phyloP scores from a whole-genome alignment of 1,284 basidiomycete genomes.

The Trichosporon sp. region DNA sequence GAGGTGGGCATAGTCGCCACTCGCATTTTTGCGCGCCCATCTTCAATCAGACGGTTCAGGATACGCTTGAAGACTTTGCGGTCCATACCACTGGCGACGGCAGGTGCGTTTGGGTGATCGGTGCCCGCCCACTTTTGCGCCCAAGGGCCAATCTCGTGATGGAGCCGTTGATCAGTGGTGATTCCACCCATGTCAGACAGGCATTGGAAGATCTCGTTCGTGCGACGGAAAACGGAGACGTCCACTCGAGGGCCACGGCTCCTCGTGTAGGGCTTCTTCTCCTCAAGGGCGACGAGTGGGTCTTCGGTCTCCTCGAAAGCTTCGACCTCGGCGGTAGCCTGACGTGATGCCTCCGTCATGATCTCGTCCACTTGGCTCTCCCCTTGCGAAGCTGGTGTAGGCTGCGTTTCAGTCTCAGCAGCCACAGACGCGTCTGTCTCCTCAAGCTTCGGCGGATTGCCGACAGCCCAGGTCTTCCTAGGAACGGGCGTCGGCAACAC shows the following conservation, averaged over 20 bases:
- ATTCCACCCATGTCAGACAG: conserved; percentile 31
- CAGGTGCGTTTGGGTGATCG: conserved; percentile 32
- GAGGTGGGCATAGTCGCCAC: conserved; percentile 29
- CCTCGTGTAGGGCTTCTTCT: not conserved
- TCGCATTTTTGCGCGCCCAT: conserved; percentile 30
- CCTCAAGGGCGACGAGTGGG: conserved; percentile 2
- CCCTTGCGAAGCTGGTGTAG: not conserved
- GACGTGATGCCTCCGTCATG: not conserved
- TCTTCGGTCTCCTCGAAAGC: not conserved
- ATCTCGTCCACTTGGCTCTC: not conserved
- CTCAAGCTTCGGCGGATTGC: not conserved
- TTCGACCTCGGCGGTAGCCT: not conserved
- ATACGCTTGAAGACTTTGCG: conserved; percentile 25
- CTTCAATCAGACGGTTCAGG: conserved; percentile 20
- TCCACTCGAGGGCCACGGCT: conserved; percentile 21
- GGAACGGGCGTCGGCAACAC: not conserved
- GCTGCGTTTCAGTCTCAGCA: not conserved
- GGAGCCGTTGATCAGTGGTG: conserved; percentile 23
- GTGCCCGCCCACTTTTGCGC: conserved; percentile 32
- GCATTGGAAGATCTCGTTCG: conserved; percentile 32
- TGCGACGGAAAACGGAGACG: conserved; percentile 25
- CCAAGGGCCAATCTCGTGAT: conserved; percentile 30
- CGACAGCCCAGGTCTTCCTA: conserved; percentile 1
- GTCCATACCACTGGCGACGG: conserved; percentile 32
- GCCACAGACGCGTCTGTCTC: not conserved